A percentile compares a stretch with the other conserved stretches of the same genome.
phyloP scores from a whole-genome alignment of 371 early-diverging fungal genomes.

The Funneliformis caledonium region DNA sequence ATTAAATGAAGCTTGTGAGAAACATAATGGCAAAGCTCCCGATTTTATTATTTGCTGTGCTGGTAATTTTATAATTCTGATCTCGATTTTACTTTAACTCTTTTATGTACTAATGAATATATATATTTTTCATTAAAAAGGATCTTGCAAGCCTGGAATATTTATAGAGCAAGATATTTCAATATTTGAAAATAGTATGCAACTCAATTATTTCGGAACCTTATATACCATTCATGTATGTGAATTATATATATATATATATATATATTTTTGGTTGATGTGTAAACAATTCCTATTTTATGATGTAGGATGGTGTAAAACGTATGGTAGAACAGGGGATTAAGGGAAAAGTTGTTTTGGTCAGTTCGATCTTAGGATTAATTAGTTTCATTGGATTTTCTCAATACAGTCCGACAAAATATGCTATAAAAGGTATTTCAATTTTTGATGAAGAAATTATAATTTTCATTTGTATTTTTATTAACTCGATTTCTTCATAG shows the following conservation, averaged over 20 bases:
- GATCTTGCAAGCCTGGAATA: conserved; percentile 70
- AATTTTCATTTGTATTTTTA: not conserved
- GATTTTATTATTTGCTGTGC: conserved; percentile 85
- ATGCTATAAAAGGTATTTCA: conserved; percentile 69
- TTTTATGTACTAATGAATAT: not conserved
- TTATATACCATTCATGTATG: conserved; percentile 75
- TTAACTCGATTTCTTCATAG: conserved; percentile 17
- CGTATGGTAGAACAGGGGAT: conserved; percentile 68
- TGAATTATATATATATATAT: not conserved
- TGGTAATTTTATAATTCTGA: conserved; percentile 52
- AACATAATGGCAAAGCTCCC: conserved; percentile 60
- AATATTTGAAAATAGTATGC: conserved; percentile 66
- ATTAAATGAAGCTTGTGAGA: conserved; percentile 63
- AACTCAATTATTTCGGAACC: conserved; percentile 84
- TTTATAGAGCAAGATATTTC: conserved; percentile 72
- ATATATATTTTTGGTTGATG: not conserved
- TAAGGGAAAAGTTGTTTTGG: conserved; percentile 76
- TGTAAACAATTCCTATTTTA: not conserved
- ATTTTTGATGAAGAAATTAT: not conserved
- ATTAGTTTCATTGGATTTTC: conserved; percentile 82
- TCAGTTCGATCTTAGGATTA: conserved; percentile 79
- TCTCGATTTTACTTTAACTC: not conserved
- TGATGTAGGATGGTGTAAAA: conserved; percentile 61
- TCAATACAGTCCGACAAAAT: conserved; percentile 86
- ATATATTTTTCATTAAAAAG: conserved; percentile 35